Evolutionary conservation across 2,329 filamentous ascomycete species (phyloP), one percentile per base, ranked within the genome.

Genomic region (Sphaerulina vaccinii): DNA sequence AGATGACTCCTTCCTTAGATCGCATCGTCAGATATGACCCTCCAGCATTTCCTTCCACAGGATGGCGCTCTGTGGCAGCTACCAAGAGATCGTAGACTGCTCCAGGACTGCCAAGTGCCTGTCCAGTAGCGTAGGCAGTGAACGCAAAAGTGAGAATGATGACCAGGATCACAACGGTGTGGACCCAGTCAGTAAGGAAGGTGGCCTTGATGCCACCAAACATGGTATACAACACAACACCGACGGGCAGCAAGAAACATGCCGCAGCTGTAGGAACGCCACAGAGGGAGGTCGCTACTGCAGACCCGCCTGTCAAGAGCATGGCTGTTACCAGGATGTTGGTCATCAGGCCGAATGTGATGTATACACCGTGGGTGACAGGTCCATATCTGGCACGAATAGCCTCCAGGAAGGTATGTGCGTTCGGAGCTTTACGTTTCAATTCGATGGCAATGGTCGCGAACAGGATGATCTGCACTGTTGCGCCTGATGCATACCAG

Each of bases 21-120:
- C 80, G 77, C 90, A 96, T 95, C 0, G 90, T 96, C 13, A 96
- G 74, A 62, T 95, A 96, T 63, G 85, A 90, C 11, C 90, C 90
- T 6, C 83, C 80, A 0, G 84, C 79, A 68, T 96, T 96, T 7
- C 90, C 90, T 0, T 81, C 79, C 1, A 95, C 86, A 0, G 90
- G 90, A 60, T 93, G 87, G 4, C 73, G 69, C 3, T 78, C 70
- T 0, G 87, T 80, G 0, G 88, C 88, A 39, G 84, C 76, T 0
- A 86, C 79, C 2, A 96, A 75, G 1, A 87, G 78, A 62, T 95
- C 90, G 62, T 89, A 96, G 1, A 96, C 87, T 33, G 80, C 83
- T 0, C 79, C 73, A 0, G 90, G 90, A 1, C 85, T 90, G 21
- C 90, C 90, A 0, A 95, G 77, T 5, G 81, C 72, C 1, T 81